Evolutionary conservation across 306 rosid species (phyloP).

Genomic region (Quercus robur): DNA sequence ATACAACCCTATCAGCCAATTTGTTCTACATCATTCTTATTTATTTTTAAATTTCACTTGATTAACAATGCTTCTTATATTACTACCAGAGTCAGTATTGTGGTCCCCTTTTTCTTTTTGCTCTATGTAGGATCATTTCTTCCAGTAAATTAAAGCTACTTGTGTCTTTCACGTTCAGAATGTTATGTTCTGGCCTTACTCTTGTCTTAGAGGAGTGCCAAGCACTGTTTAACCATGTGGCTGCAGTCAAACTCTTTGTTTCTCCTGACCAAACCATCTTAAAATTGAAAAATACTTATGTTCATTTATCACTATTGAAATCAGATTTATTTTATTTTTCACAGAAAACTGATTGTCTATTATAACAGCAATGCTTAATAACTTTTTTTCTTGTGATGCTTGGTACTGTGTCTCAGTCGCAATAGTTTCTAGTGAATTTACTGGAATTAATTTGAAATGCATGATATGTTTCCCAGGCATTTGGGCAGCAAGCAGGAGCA

Average conservation of each 20-base stretch:
- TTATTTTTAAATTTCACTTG: not conserved
- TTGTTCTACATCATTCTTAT: not conserved
- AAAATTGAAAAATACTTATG: not conserved
- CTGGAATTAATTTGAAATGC: constrained; percentile 20
- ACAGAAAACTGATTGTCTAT: constrained; percentile 13
- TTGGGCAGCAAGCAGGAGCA: constrained; percentile 61
- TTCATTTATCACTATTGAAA: not conserved
- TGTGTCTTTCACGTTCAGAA: not conserved
- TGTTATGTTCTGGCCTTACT: constrained; percentile 2
- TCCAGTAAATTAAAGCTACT: not conserved
- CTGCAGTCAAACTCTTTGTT: constrained; percentile 11
- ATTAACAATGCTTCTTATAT: not conserved
- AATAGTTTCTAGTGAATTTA: constrained; percentile 4
- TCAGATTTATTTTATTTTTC: constrained; percentile 1
- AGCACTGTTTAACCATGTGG: constrained; percentile 11
- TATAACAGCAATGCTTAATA: constrained; percentile 7
- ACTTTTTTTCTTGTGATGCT: constrained; percentile 13
- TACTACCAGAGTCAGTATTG: not conserved
- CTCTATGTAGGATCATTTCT: not conserved
- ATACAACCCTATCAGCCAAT: too few relatives aligned
- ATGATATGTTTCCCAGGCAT: constrained; percentile 39
- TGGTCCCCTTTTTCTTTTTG: not conserved
- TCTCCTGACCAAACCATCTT: not conserved
- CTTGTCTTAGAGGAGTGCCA: constrained; percentile 4
- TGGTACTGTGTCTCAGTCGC: constrained; percentile 6